These are phyloP conservation scores for Dryadomyces sulphureus DNA, from an alignment of 2,329 filamentous ascomycete species.

Conservation along the genomic window DNA sequence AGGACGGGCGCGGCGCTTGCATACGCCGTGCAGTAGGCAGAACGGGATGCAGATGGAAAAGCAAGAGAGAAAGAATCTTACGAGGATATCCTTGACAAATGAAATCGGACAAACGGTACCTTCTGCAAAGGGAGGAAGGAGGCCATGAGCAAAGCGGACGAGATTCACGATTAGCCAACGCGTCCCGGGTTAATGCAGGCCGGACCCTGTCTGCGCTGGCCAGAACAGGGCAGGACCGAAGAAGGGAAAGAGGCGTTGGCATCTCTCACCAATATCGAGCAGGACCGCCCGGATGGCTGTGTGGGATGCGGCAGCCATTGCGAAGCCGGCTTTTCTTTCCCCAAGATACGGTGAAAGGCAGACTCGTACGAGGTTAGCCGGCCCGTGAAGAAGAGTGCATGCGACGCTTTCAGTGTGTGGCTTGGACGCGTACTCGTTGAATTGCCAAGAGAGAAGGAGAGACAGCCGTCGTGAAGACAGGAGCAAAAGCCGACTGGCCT, in stretches of 20 bases:
- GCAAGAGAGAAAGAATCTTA: neutral
- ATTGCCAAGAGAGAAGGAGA: too few relatives aligned
- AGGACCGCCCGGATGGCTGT: neutral
- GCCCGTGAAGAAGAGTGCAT: neutral
- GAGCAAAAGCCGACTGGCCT: too few relatives aligned
- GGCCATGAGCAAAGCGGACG: too few relatives aligned
- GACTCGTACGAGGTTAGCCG: neutral
- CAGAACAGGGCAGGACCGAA: neutral
- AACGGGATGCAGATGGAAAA: neutral
- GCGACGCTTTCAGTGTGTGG: too few relatives aligned
- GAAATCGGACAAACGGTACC: slow-evolving; percentile 5
- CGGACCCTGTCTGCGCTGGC: neutral
- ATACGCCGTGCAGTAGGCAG: neutral
- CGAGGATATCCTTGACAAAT: slow-evolving; percentile 6
- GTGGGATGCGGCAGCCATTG: neutral
- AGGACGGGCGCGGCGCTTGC: neutral
- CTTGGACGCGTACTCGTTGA: too few relatives aligned
- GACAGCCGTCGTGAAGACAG: too few relatives aligned
- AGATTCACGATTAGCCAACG: neutral
- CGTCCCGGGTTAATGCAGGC: neutral
- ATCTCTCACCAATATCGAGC: slow-evolving; percentile 5
- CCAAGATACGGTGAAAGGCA: neutral
- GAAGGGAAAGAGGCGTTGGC: neutral
- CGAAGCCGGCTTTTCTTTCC: neutral
- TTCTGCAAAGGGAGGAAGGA: neutral